phyloP scores from a whole-genome alignment of 345 rosid species.

The Hibiscus tridactylites region DNA sequence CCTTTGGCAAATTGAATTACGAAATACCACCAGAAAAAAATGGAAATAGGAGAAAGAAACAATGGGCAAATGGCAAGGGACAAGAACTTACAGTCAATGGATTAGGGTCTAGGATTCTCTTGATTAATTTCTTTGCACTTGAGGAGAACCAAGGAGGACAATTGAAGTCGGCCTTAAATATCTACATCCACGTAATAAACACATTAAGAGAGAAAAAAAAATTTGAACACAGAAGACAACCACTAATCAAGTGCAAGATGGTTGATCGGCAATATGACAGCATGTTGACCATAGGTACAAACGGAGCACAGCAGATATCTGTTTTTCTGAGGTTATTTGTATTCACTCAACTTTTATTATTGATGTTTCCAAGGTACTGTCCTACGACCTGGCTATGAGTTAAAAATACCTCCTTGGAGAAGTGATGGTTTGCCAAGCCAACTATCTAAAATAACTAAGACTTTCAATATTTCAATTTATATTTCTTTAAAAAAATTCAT shows the following conservation, averaged over 20 bases:
- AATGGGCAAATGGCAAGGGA: not conserved
- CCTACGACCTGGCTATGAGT: not conserved
- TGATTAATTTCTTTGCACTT: conserved; percentile 85
- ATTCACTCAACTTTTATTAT: not conserved
- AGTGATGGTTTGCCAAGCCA: not conserved
- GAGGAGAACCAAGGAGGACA: conserved; percentile 98
- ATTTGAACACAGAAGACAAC: not conserved
- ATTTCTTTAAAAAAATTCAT: no score
- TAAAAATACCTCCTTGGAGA: not conserved
- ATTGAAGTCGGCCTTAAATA: conserved; percentile 84
- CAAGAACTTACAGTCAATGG: conserved; percentile 56
- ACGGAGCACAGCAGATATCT: not conserved
- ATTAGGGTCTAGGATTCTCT: conserved; percentile 88
- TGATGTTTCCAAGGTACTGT: not conserved
- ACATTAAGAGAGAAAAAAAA: not conserved
- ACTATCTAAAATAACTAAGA: not conserved
- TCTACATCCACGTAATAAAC: conserved; percentile 38
- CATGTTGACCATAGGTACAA: not conserved
- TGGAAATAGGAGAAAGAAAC: not conserved
- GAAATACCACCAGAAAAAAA: not conserved
- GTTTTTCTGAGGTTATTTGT: not conserved
- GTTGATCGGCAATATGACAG: not conserved
- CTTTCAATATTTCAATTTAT: not conserved
- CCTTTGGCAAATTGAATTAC: not conserved
- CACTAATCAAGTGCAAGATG: not conserved